A percentile compares a stretch with the other conserved stretches of the same genome.
These are phyloP conservation scores for Cyphellophora europaea DNA, from an alignment of 2,329 filamentous ascomycete genomes.

Conservation along the genomic window DNA sequence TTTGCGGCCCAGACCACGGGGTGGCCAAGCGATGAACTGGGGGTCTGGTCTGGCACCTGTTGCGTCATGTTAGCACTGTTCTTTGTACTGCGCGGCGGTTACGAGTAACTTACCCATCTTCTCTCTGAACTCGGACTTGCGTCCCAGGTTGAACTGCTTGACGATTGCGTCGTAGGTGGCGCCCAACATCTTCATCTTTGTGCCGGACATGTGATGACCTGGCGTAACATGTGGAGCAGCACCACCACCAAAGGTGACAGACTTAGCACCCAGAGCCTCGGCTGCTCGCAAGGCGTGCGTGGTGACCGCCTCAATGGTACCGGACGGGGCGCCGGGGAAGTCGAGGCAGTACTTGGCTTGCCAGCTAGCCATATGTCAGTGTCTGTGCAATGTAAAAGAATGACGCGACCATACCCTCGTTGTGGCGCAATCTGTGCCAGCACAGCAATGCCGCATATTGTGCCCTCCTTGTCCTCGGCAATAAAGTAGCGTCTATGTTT, in stretches of 20 bases:
- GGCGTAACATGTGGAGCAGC: constrained; percentile 65
- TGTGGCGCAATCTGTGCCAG: constrained; percentile 70
- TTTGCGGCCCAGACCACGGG: constrained; percentile 70
- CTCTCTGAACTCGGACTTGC: constrained; percentile 81
- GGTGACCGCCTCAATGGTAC: constrained; percentile 77
- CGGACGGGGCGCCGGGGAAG: constrained; percentile 77
- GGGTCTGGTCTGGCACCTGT: constrained; percentile 62
- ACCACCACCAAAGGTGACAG: constrained; percentile 80
- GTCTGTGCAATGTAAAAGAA: not conserved
- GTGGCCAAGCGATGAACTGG: constrained; percentile 83
- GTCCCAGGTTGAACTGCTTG: constrained; percentile 69
- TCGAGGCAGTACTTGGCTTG: constrained; percentile 96
- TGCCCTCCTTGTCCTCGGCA: constrained; percentile 62
- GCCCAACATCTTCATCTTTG: constrained; percentile 70
- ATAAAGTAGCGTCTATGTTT: constrained; percentile 81
- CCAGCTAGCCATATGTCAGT: constrained; percentile 36
- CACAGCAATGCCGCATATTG: constrained; percentile 68
- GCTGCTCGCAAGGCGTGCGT: constrained; percentile 59
- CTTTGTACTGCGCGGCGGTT: not conserved
- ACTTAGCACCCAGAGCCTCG: constrained; percentile 48
- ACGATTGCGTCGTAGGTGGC: constrained; percentile 75
- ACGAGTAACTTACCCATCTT: constrained; percentile 56
- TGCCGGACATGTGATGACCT: constrained; percentile 71
- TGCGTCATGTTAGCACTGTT: not conserved
- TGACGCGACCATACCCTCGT: constrained; percentile 43